Evolutionary conservation across 345 rosid species (phyloP), one percentile per base, ranked within the genome.

Genomic region (Limnanthes douglasii): DNA sequence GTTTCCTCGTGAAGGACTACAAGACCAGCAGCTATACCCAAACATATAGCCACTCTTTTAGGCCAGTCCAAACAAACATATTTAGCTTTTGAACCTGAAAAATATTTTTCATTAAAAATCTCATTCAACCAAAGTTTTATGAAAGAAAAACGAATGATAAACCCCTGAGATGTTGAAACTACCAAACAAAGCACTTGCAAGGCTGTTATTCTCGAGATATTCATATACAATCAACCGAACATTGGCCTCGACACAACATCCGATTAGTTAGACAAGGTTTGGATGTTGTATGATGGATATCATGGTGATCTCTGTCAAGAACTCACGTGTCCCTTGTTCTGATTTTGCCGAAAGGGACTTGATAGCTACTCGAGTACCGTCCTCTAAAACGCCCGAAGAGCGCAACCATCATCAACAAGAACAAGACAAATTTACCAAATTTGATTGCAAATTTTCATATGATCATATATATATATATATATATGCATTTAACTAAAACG

Each of bases 191-290:
- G 62, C 48, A 37, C 57, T 51, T 16, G 80, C 59, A 48, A 78
- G 70, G 66, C 84, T 78, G 60, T 74, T 73, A 51, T 78, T 68
- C 66, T 78, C 84, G 41, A 70, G 31, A 51, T 48, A 78, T 51
- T 74, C 75, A n/a, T 78, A 78, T 3, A 78, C 64, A 50, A 74
- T 50, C 32, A 68, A 50, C 34, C 84, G 60, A 44, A 65, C 41
- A 36, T 34, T 41, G 30, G 41, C 69, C 41, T 78, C 92, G 11
- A 61, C 56, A 29, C 84, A 78, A 41, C 78, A 73, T 19, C 92
- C 92, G 12, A 78, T 14, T 39, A 78, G 75, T 43, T 68, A 51
- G 46, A 78, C 77, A 16, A 78, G 92, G 65, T 73, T 73, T 1
- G 73, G 74, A 28, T 78, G 80, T 14, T 52, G 54, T 23, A 52